These are phyloP conservation scores for Craterostigma plantagineum DNA, from an alignment of 257 asterid species.

Conservation along the genomic window DNA sequence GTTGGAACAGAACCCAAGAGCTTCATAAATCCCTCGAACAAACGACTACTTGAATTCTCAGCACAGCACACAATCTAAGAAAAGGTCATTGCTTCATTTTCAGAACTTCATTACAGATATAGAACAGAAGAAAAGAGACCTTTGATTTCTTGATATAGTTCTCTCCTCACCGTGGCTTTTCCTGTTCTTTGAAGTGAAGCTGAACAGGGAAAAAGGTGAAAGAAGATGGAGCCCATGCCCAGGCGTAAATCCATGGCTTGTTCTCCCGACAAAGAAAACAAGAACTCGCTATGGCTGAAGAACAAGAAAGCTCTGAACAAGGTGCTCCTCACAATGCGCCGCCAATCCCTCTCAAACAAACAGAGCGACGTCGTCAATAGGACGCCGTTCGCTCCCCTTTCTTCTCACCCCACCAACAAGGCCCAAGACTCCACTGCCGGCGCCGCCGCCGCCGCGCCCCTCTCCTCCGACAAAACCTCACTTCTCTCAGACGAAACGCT, in stretches of 20 bases:
- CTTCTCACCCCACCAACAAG: conserved; percentile 16
- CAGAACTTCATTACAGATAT: not conserved
- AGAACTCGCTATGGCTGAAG: conserved; percentile 29
- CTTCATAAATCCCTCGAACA: too few relatives aligned
- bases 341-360: conserved; percentile 22
- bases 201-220: not conserved
- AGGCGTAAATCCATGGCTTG: conserved; percentile 17
- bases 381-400: not conserved
- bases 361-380: conserved; percentile 12
- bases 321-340: conserved; percentile 44
- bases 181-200: conserved; percentile 5
- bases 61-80: too few relatives aligned
- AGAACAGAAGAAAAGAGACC: not conserved
- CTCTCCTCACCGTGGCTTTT: too few relatives aligned
- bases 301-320: conserved; percentile 48
- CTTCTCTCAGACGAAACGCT: conserved; percentile 54
- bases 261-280: conserved; percentile 32
- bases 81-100: too few relatives aligned
- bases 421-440: conserved; percentile 19
- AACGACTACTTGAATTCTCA: too few relatives aligned
- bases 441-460: conserved; percentile 19
- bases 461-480: conserved; percentile 42
- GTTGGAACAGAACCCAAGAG: too few relatives aligned
- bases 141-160: not conserved
- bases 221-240: conserved; percentile 4